Percentiles rank a stretch among this genome's conserved stretches.
Evolutionary conservation across 2,329 filamentous ascomycete genomes (phyloP).

Genomic region (Camillea tinctor): DNA sequence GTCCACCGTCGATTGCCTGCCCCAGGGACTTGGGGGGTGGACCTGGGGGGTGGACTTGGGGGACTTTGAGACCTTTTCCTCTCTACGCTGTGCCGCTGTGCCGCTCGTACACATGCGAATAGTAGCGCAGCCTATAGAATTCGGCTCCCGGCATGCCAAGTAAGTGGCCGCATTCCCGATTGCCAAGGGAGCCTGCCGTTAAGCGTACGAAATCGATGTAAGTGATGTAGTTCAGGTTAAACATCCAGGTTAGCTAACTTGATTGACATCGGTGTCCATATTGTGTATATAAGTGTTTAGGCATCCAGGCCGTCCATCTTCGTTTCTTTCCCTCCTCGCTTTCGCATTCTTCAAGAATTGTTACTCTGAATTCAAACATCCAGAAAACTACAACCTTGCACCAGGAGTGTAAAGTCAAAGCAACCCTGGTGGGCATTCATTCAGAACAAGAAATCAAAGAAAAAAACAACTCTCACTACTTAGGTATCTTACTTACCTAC

Average conservation of each 20-base stretch:
- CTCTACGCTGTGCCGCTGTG: constrained; percentile 8
- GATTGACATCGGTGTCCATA: neutral
- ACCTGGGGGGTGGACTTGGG: no score
- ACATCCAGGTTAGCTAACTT: no score
- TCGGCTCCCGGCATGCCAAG: neutral
- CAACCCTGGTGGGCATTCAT: constrained; percentile 28
- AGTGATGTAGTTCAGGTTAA: no score
- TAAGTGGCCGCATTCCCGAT: neutral
- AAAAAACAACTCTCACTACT: no score
- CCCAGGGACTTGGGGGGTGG: no score
- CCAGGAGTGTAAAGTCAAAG: constrained; percentile 23
- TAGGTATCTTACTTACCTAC: no score
- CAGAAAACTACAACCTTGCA: constrained; percentile 11
- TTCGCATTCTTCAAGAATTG: neutral
- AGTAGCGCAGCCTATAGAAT: neutral
- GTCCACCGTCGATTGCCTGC: constrained; percentile 10
- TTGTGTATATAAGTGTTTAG: neutral
- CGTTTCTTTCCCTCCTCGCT: neutral
- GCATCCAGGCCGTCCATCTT: neutral
- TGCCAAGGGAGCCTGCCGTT: neutral
- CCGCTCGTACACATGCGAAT: constrained; percentile 15
- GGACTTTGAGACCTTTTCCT: no score
- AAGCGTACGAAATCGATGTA: neutral
- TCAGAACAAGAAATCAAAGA: constrained; percentile 2
- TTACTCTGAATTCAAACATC: neutral